phyloP scores from a whole-genome alignment of 768 basidiomycete genomes.

The Psilocybe cyanescens region DNA sequence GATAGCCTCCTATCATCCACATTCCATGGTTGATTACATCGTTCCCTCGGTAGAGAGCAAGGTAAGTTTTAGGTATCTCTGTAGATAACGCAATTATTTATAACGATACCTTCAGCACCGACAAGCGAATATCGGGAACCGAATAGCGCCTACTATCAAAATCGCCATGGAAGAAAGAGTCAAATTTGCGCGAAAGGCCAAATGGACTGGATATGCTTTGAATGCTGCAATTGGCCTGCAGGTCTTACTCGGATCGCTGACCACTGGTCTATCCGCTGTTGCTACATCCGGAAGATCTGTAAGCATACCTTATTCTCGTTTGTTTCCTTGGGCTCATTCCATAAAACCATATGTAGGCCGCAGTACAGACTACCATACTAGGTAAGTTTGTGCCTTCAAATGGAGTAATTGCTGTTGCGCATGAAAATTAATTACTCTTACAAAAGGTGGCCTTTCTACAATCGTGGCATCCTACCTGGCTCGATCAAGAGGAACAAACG shows the following conservation, averaged over 20 bases:
- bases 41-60: neutral
- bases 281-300: conserved; percentile 9
- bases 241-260: conserved; percentile 66
- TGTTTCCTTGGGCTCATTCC: neutral
- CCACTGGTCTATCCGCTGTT: conserved; percentile 59
- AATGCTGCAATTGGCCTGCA: conserved; percentile 64
- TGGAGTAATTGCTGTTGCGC: neutral
- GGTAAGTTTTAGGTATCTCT: neutral
- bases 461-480: conserved; percentile 75
- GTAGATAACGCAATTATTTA: neutral
- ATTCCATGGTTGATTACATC: neutral
- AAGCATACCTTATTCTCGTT: neutral
- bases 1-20: neutral
- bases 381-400: neutral
- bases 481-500: conserved; percentile 68
- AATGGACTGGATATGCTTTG: conserved; percentile 21
- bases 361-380: conserved; percentile 11
- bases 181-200: conserved; percentile 12
- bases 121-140: neutral
- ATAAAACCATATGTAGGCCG: neutral
- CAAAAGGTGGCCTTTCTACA: conserved; percentile 63
- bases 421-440: neutral
- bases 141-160: conserved; percentile 8
- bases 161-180: conserved; percentile 6
- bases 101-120: neutral